Evolutionary conservation across 148 eudicot species (phyloP).

Genomic region (Oxyria digyna): DNA sequence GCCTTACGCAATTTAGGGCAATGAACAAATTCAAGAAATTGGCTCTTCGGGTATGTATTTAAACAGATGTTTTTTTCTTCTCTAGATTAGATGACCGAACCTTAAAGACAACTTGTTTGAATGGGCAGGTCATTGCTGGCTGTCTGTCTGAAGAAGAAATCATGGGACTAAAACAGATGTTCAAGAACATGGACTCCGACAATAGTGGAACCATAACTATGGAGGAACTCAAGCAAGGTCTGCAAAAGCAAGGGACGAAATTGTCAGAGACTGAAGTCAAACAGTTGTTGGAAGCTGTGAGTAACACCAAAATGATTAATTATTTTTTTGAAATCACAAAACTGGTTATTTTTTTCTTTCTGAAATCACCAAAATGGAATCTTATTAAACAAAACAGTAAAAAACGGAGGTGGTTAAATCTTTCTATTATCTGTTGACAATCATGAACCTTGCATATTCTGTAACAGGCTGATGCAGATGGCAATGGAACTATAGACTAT

Average conservation of each 20-base stretch:
- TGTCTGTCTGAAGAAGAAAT: constrained; percentile 65
- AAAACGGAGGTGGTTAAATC: too few relatives aligned
- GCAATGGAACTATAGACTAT: constrained; percentile 92
- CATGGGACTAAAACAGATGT: constrained; percentile 65
- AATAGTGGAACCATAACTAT: constrained; percentile 57
- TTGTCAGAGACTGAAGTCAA: constrained; percentile 47
- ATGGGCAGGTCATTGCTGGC: constrained; percentile 19
- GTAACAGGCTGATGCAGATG: constrained; percentile 90
- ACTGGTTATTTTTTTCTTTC: too few relatives aligned
- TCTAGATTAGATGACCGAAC: too few relatives aligned
- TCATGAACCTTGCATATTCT: background rate
- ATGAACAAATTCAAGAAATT: constrained; percentile 98
- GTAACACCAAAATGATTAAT: constrained; percentile 7
- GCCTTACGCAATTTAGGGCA: constrained; percentile 84
- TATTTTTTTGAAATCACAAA: too few relatives aligned
- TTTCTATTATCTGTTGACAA: background rate
- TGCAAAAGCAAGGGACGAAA: constrained; percentile 47
- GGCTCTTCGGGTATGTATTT: constrained; percentile 57
- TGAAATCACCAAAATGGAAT: too few relatives aligned
- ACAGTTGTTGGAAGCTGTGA: constrained; percentile 63
- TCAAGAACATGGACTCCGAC: constrained; percentile 51
- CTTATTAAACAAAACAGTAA: background rate
- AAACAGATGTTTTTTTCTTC: background rate
- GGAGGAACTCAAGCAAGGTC: constrained; percentile 55
- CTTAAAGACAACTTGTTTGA: background rate